A percentile compares a stretch with the other conserved stretches of the same genome.
Evolutionary conservation across 106 monocot species (phyloP).

Genomic region (Allium cepa): DNA sequence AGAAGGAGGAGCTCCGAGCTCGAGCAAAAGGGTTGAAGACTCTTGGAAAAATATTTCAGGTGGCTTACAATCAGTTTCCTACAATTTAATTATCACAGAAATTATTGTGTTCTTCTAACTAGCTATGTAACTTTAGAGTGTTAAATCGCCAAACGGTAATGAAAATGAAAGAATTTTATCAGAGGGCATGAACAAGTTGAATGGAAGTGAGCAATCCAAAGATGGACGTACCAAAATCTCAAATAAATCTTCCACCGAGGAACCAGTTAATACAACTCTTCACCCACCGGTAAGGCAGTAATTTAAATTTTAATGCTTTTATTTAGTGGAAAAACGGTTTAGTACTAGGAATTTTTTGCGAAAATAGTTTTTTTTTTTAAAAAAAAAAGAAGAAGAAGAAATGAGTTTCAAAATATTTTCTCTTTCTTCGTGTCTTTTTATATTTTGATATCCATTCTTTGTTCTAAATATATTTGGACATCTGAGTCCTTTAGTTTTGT

Average conservation of each 20-base stretch:
- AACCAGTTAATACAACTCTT: conserved; percentile 21
- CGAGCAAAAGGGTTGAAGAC: conserved; percentile 93
- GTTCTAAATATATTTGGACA: no score
- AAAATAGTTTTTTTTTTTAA: conserved; percentile 6
- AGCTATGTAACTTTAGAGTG: conserved; percentile 25
- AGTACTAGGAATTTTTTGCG: no score
- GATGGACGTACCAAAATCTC: conserved; percentile 46
- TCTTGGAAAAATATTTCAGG: conserved; percentile 96
- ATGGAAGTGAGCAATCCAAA: conserved; percentile 19
- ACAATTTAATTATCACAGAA: neutral
- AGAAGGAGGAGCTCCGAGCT: conserved; percentile 84
- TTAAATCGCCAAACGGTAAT: conserved; percentile 24
- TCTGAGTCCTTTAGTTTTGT: no score
- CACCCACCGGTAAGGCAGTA: conserved; percentile 11
- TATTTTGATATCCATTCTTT: no score
- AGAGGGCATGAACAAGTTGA: conserved; percentile 22
- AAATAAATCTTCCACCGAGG: conserved; percentile 27
- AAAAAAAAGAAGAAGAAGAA: neutral
- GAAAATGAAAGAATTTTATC: conserved; percentile 27
- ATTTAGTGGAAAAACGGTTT: no score
- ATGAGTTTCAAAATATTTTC: neutral
- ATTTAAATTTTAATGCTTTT: no score
- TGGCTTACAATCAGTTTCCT: conserved; percentile 2
- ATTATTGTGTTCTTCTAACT: neutral
- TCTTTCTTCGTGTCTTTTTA: no score